Conservation (phyloP, 148 eudicot genomes). For the Diospyros lotus region DNA sequence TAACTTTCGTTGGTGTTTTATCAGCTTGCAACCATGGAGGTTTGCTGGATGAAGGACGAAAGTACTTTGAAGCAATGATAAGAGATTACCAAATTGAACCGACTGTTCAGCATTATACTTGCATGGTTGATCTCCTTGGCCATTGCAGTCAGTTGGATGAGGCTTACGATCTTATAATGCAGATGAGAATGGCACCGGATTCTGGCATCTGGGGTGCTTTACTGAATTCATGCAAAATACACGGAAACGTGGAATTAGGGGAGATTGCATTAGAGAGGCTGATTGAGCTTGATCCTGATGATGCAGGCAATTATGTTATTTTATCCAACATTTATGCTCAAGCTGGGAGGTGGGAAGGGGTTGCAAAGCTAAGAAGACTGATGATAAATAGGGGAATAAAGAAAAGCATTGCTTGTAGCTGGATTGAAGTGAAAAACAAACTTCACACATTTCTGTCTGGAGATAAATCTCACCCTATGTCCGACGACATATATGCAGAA, state of each 20-base stretch:
- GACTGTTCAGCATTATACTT: slow-evolving; percentile 56
- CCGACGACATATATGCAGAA: slow-evolving; percentile 51
- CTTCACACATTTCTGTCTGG: slow-evolving; percentile 56
- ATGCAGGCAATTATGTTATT: slow-evolving; percentile 55
- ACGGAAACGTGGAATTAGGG: slow-evolving; percentile 49
- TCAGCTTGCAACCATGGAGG: slow-evolving; percentile 69
- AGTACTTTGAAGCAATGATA: slow-evolving; percentile 46
- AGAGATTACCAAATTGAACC: slow-evolving; percentile 41
- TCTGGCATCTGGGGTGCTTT: slow-evolving; percentile 60
- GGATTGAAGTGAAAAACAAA: slow-evolving; percentile 63
- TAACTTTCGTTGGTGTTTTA: slow-evolving; percentile 41
- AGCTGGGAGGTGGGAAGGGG: slow-evolving; percentile 65
- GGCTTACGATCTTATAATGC: slow-evolving; percentile 39
- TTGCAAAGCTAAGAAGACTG: slow-evolving; percentile 44
- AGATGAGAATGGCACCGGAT: slow-evolving; percentile 48
- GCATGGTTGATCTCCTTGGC: slow-evolving; percentile 64
- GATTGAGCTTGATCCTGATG: slow-evolving; percentile 59
- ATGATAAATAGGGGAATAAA: slow-evolving; percentile 47
- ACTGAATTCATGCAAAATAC: slow-evolving; percentile 53
- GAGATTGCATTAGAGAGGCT: slow-evolving; percentile 46
- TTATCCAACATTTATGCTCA: slow-evolving; percentile 61
- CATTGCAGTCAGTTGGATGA: slow-evolving; percentile 46
- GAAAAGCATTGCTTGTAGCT: slow-evolving; percentile 57
- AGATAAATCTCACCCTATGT: slow-evolving; percentile 49
- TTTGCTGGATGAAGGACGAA: slow-evolving; percentile 55